These are phyloP conservation scores for Pseudonitzschia multistriata DNA, from an alignment of 108 stramenopile genomes.

Conservation along the genomic window DNA sequence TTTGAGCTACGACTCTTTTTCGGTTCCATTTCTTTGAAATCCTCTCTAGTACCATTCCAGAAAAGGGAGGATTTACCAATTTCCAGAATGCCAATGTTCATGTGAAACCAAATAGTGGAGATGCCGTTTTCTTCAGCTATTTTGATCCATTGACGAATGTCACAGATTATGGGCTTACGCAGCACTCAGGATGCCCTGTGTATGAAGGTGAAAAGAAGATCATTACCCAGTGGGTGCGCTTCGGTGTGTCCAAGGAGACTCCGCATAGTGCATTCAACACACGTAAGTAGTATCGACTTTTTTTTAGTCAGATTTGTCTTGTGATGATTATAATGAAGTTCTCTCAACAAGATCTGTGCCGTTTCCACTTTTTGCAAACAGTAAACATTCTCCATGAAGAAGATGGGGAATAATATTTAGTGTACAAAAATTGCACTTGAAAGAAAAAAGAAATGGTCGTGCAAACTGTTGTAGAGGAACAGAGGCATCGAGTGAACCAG, in stretches of 20 bases:
- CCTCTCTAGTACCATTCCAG: constrained; percentile 59
- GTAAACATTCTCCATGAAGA: background rate
- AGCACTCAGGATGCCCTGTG: constrained; percentile 90
- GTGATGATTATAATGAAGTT: no score
- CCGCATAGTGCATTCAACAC: constrained; percentile 73
- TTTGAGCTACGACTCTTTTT: background rate
- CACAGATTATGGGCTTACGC: constrained; percentile 59
- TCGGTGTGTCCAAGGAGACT: constrained; percentile 65
- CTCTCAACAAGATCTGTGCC: no score
- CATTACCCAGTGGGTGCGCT: constrained; percentile 88
- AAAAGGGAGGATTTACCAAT: constrained; percentile 85
- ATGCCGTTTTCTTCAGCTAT: constrained; percentile 86
- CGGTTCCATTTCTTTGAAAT: background rate
- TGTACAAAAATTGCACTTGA: no score
- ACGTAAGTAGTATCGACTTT: background rate
- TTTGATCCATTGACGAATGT: constrained; percentile 62
- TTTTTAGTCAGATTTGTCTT: no score
- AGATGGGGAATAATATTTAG: constrained; percentile 10
- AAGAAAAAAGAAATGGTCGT: no score
- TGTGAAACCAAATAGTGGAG: constrained; percentile 68
- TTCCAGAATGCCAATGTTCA: constrained; percentile 86
- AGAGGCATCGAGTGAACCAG: no score
- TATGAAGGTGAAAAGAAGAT: constrained; percentile 91
- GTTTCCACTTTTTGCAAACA: background rate
- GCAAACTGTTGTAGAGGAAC: no score